Base-by-base conservation (phyloP, 176 grass and related monocot species). In the Musa beccarii region DNA sequence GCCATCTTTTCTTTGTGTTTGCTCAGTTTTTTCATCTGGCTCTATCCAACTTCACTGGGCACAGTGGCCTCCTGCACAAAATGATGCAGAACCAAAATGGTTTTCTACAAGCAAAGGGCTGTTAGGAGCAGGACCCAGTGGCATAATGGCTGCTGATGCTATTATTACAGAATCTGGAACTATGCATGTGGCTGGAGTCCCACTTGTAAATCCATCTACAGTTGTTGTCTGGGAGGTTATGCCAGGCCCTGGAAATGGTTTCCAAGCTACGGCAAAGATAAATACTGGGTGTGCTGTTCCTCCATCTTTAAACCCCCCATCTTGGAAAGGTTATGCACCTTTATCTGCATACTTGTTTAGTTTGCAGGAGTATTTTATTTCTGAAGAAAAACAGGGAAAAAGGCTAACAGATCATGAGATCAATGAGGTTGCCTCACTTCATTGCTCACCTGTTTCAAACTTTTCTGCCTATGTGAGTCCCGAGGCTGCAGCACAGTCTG, bases 211-310 rank as follows among this genome's bases (percentile, higher is more conserved):
- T 87, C 88, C 95, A 68, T 99, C 95, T 25, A 99, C 95, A 70
- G 95, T 99, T 76, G 95, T 99, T 62, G 95, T 99, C 78, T 99
- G 95, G 95, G 95, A 99, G 80, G 95, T 99, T 80, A 99, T 99
- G 95, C 88, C 95, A 62, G 95, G 95, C 76, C 86, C 87, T 72
- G 95, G 90, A 68, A 99, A 92, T 87, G 86, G 90, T 79, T 79
- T 94, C 81, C 90, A 94, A 76, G 80, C 82, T 82, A 86, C 90
- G 69, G 83, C 90, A 52, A 99, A 99, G 65, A 89, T 94, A 86
- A 94, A 83, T 75, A 86, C 84, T 76, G 79, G 81, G 26, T 85
- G 82, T 56, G 43, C 79, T 76, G 81, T 99, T 75, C 90, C 95
- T 59, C 88, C 95, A 59, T 94, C 90, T 76, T 81, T 99, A 8